Evolutionary conservation across 2,329 filamentous ascomycete genomes (phyloP).

Genomic region (Phaeosphaeria sp.): DNA sequence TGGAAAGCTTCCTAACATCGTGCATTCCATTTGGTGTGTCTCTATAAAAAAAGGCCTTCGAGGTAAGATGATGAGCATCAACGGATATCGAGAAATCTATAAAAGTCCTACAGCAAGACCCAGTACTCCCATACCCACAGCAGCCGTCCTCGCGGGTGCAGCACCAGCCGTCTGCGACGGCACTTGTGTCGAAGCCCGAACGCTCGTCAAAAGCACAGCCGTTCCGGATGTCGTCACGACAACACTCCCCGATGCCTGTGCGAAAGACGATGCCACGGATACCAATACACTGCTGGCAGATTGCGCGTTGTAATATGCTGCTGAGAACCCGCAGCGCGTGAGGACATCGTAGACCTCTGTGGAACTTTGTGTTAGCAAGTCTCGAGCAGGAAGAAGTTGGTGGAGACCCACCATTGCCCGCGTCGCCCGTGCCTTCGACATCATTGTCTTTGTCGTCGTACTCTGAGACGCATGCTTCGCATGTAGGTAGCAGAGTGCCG

Average conservation of each 20-base stretch:
- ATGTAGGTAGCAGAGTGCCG: constrained; percentile 31
- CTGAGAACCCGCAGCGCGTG: constrained; percentile 36
- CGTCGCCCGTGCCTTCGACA: constrained; percentile 20
- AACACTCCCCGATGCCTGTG: constrained; percentile 12
- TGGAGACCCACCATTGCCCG: constrained; percentile 6
- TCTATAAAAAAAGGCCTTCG: no score
- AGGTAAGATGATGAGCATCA: no score
- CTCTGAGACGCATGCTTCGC: constrained; percentile 38
- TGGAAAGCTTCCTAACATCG: no score
- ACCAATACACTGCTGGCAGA: constrained; percentile 13
- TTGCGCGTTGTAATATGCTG: constrained; percentile 29
- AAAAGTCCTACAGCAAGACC: constrained; percentile 28
- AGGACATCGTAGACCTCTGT: constrained; percentile 37
- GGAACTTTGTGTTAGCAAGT: constrained; percentile 4
- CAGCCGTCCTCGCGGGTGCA: constrained; percentile 22
- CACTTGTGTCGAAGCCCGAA: constrained; percentile 2
- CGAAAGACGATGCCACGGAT: constrained; percentile 6
- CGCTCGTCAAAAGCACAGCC: constrained; percentile 5
- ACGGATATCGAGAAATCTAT: constrained; percentile 3
- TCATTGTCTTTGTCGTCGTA: constrained; percentile 26
- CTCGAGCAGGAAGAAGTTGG: not conserved
- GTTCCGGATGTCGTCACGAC: constrained; percentile 13
- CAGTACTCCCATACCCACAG: constrained; percentile 26
- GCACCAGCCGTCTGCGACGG: constrained; percentile 10
- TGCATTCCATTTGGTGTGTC: no score